These are phyloP conservation scores for Primulina eburnea DNA, from an alignment of 257 asterid species.

Conservation along the genomic window DNA sequence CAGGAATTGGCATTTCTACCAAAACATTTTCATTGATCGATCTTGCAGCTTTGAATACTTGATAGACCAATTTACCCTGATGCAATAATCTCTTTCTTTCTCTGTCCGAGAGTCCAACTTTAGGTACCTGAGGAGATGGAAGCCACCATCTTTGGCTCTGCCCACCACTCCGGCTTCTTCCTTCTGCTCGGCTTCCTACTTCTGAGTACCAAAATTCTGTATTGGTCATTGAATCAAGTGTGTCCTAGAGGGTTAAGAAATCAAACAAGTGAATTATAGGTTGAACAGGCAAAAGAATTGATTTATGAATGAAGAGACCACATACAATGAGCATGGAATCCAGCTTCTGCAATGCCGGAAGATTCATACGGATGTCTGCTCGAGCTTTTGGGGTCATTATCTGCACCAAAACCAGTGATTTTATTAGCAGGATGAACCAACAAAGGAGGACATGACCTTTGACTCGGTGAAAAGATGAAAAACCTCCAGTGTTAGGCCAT, in stretches of 20 bases:
- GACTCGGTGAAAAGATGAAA: neutral
- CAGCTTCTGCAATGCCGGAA: slow-evolving; percentile 87
- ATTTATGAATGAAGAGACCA: slow-evolving; percentile 33
- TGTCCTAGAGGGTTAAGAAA: slow-evolving; percentile 46
- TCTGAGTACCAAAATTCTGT: slow-evolving; percentile 58
- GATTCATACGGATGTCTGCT: slow-evolving; percentile 83
- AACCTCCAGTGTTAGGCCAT: slow-evolving; percentile 85
- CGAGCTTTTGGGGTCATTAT: slow-evolving; percentile 93
- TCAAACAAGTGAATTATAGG: neutral
- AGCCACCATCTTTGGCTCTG: slow-evolving; percentile 96
- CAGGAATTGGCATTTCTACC: slow-evolving; percentile 76
- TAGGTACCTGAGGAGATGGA: slow-evolving; percentile 91
- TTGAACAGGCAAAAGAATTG: neutral
- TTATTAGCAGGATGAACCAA: neutral
- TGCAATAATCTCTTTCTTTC: slow-evolving; percentile 70
- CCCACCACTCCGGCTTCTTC: slow-evolving; percentile 55
- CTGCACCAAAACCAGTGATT: slow-evolving; percentile 36
- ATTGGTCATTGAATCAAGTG: slow-evolving; percentile 56
- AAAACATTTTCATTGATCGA: slow-evolving; percentile 70
- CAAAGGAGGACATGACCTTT: neutral
- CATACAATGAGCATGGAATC: slow-evolving; percentile 95
- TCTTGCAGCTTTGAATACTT: slow-evolving; percentile 84
- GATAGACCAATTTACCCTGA: slow-evolving; percentile 68
- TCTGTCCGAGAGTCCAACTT: slow-evolving; percentile 64
- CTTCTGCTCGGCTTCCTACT: slow-evolving; percentile 91